phyloP scores from a whole-genome alignment of 148 eudicot genomes.

The Amaranthus palmeri region DNA sequence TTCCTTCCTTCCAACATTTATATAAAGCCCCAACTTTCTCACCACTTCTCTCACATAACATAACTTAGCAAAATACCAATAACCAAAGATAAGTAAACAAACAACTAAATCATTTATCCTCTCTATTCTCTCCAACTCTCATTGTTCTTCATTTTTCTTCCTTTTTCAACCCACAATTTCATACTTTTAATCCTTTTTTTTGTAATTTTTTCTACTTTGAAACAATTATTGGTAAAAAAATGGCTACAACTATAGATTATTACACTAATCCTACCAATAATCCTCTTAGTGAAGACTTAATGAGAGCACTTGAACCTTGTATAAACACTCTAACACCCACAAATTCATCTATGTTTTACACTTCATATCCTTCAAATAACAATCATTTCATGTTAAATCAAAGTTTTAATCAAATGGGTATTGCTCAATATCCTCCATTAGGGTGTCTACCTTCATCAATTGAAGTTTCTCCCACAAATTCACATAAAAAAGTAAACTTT shows the following conservation, averaged over 20 bases:
- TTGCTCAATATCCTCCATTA: conserved; percentile 10
- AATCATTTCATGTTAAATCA: conserved; percentile 17
- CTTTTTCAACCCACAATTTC: neutral
- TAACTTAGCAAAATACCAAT: neutral
- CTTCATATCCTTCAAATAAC: conserved; percentile 19
- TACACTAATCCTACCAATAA: neutral
- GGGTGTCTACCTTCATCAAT: conserved; percentile 20
- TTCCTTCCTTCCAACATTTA: neutral
- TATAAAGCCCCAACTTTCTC: conserved; percentile 22
- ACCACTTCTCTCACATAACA: neutral
- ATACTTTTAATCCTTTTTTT: neutral
- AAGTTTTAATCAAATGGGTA: conserved; percentile 16
- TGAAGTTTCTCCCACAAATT: neutral
- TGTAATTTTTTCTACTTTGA: neutral
- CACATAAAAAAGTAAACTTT: conserved; percentile 5
- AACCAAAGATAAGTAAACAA: neutral
- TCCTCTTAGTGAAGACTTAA: conserved; percentile 17
- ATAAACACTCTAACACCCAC: conserved; percentile 8
- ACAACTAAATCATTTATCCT: neutral
- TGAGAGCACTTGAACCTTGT: conserved; percentile 19
- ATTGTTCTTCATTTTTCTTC: neutral
- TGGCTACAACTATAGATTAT: conserved; percentile 24
- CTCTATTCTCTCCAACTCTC: neutral
- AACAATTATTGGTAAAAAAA: neutral
- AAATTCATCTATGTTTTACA: conserved; percentile 1